Evolutionary conservation across 176 grass and related monocot species (phyloP).

Genomic region (Stipa capillata): DNA sequence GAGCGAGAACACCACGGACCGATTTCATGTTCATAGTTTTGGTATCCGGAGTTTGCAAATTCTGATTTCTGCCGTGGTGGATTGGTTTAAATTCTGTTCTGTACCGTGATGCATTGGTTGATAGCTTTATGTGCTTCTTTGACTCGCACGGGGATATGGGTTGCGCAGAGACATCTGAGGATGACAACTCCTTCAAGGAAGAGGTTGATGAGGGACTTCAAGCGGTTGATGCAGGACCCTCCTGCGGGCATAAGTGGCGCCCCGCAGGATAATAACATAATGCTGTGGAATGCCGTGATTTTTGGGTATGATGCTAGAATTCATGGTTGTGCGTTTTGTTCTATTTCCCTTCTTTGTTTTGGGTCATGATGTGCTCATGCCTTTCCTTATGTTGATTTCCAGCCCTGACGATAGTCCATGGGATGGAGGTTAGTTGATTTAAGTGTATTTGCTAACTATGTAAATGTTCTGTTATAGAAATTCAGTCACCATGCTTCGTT

Average conservation of each 20-base stretch:
- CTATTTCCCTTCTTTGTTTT: not conserved
- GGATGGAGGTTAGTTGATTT: constrained; percentile 74
- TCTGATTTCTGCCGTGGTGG: no score
- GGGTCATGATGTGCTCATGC: not conserved
- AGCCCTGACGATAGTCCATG: constrained; percentile 88
- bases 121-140: not conserved
- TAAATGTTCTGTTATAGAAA: not conserved
- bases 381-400: constrained; percentile 21
- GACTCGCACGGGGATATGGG: not conserved
- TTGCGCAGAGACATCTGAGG: constrained; percentile 1
- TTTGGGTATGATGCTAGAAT: constrained; percentile 52
- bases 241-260: constrained; percentile 83
- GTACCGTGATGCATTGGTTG: not conserved
- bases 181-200: constrained; percentile 92
- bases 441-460: not conserved
- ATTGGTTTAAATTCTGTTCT: no score
- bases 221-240: constrained; percentile 87
- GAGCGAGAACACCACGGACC: not conserved
- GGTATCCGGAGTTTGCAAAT: no score
- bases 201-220: constrained; percentile 92
- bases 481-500: not conserved
- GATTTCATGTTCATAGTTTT: not conserved
- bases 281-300: constrained; percentile 88
- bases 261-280: constrained; percentile 83
- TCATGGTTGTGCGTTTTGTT: not conserved